Evolutionary conservation across 1,139 yeast species (phyloP), one percentile per base, ranked within the genome.

Genomic region (Taphrina populina): DNA sequence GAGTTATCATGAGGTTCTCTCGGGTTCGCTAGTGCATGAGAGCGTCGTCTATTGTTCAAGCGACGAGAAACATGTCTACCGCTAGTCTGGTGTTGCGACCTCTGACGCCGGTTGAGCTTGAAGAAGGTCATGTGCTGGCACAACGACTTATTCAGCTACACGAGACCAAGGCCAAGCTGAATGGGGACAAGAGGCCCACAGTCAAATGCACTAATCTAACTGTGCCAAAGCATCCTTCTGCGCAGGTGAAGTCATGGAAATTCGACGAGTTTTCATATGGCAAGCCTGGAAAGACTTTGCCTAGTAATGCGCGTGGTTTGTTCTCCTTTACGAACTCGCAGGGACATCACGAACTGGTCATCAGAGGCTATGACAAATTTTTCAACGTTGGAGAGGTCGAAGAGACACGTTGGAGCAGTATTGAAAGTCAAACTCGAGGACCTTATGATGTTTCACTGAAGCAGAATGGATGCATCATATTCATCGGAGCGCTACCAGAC

Each of bases 351-450:
- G 64, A 63, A 19, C 84, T 94, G 21, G 81, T 80, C 0, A 82
- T 84, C 1, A 73, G 99, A 63, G 98, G 99, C 0, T 94, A 94
- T 67, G 94, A 94, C 70, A 94, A 94, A 71, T 94, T 94, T 68
- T 94, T 88, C 76, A 90, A 85, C 65, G 74, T 88, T 8, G 79
- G 75, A 58, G 98, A 94, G 66, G 75, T 78, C 1, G 64, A 71
- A 0, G 64, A 64, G 2, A 84, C 95, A 0, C 39, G 61, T 55
- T 75, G 81, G 73, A 71, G 70, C 0, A 65, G 67, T 62, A 68
- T 90, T 23, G 64, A 67, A 33, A 58, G 64, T 1, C 65, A 74
- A 20, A 83, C 95, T 0, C 29, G 37, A 1, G 96, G 96, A 0
- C 96, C 96, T 0, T 92, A 84, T 67, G 80, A 78, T 17, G 77